phyloP scores from a whole-genome alignment of 345 rosid genomes.

The Sisymbrium irio region DNA sequence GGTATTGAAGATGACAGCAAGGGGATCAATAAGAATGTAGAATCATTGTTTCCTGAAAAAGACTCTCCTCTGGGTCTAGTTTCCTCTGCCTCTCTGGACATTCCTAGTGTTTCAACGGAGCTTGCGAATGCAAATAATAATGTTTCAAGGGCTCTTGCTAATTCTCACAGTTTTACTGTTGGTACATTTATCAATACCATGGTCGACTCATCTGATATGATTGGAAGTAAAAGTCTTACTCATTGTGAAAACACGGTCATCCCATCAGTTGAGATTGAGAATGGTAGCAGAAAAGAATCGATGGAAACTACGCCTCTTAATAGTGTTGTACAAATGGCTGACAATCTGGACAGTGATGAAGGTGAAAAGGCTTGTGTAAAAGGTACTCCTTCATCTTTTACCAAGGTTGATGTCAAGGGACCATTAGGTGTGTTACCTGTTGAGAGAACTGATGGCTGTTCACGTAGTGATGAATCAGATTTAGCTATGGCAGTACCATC shows the following conservation, averaged over 20 bases:
- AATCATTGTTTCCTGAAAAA: slow-evolving; percentile 33
- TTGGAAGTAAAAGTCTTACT: slow-evolving; percentile 25
- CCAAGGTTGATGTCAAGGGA: slow-evolving; percentile 30
- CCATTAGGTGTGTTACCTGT: slow-evolving; percentile 19
- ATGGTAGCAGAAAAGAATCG: slow-evolving; percentile 30
- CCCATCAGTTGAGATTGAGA: slow-evolving; percentile 32
- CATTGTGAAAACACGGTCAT: slow-evolving; percentile 14
- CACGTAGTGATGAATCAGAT: slow-evolving; percentile 35
- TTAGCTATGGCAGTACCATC: slow-evolving; percentile 33
- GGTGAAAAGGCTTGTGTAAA: slow-evolving; percentile 30
- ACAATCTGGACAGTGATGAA: slow-evolving; percentile 24
- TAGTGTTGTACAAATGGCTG: slow-evolving; percentile 1
- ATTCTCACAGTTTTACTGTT: slow-evolving; percentile 25
- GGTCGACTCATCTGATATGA: slow-evolving; percentile 29
- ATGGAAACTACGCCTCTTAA: slow-evolving; percentile 15
- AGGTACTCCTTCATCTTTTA: slow-evolving; percentile 22
- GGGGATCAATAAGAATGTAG: slow-evolving; percentile 28
- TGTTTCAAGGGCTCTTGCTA: slow-evolving; percentile 26
- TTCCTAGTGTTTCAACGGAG: slow-evolving; percentile 27
- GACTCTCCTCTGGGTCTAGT: slow-evolving; percentile 22
- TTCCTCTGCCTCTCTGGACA: slow-evolving; percentile 21
- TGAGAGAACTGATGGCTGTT: slow-evolving; percentile 32
- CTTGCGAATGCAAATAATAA: slow-evolving; percentile 18
- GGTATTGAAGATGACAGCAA: slow-evolving; percentile 32
- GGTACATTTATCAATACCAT: neutral